Evolutionary conservation across 2,329 filamentous ascomycete genomes (phyloP), one percentile per base, ranked within the genome.

Genomic region (Cercospora sp.): DNA sequence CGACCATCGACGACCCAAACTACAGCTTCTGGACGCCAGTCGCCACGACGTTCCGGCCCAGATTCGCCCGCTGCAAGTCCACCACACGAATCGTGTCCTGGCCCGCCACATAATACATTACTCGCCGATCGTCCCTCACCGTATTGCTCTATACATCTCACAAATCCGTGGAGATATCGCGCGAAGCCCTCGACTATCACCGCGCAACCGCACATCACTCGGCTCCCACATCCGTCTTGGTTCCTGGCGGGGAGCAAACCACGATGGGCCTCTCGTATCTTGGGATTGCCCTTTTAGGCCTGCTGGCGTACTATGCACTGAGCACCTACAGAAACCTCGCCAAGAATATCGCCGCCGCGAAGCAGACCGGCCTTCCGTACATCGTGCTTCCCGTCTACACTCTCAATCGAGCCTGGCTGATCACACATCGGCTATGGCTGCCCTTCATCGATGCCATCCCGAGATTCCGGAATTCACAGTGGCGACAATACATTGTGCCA

Each of bases 401-500:
- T 1, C 84, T 86, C 74, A 85, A 84, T 71, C 72, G 82, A 16
- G 73, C 83, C 23, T 90, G 88, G 86, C 82, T 89, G 65, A 73
- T 89, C 28, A 85, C 85, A 2, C 81, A 84, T 71, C 77, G 77
- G 61, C 68, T 89, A 48, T 89, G 84, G 84, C 74, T 87, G 10
- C 85, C 86, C 2, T 66, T 90, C 13, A 81, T 91, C 71, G 83
- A 82, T 66, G 74, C 78, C 13, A 79, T 91, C 0, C 89, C 89
- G 0, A 79, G 79, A 53, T 80, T 82, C 16, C 85, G 82, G 78
- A 88, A 85, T 79, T 82, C 87, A 64, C 73, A 82, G 62, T 89
- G 89, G 85, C 85, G 88, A 90, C 82, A 72, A 53, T 79, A 86
- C 71, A 75, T 90, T 71, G 75, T 81, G n/a, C 85, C 85, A 1